Percentiles rank a stretch among this genome's conserved stretches.
phyloP scores from a whole-genome alignment of 2,329 filamentous ascomycete species.

The Myriosclerotinia duriaeana region DNA sequence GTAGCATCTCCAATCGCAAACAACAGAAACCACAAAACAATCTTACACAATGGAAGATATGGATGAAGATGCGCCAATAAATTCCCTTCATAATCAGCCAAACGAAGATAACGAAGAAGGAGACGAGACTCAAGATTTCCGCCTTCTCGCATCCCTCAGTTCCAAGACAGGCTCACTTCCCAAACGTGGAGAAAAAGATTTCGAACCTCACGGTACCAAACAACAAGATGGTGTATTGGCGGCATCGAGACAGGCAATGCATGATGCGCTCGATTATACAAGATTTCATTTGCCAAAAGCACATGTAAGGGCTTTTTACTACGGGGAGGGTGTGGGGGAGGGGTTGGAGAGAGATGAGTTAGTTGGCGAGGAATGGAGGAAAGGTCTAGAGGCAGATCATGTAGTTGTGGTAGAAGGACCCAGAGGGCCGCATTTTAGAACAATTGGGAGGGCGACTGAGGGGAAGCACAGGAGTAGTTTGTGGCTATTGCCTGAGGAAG shows the following conservation, averaged over 20 bases:
- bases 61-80: constrained; percentile 41
- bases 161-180: constrained; percentile 62
- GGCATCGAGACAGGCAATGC: constrained; percentile 82
- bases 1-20: background rate
- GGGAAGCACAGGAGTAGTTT: constrained; percentile 60
- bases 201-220: constrained; percentile 85
- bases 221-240: constrained; percentile 77
- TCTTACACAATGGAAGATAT: constrained; percentile 35
- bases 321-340: constrained; percentile 51
- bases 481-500: constrained; percentile 90
- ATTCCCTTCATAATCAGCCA: constrained; percentile 28
- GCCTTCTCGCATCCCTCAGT: constrained; percentile 61
- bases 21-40: background rate
- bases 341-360: constrained; percentile 43
- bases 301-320: constrained; percentile 71
- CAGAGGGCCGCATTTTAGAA: constrained; percentile 70
- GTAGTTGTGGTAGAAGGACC: constrained; percentile 69
- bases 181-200: constrained; percentile 94
- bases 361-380: constrained; percentile 67
- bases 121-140: constrained; percentile 85
- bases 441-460: constrained; percentile 67
- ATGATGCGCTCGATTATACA: constrained; percentile 77
- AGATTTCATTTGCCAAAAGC: constrained; percentile 69
- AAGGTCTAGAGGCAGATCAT: constrained; percentile 55
- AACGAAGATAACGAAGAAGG: constrained; percentile 61